A percentile compares a stretch with the other conserved stretches of the same genome.
These are phyloP conservation scores for Yamadazyma nakazawae DNA, from an alignment of 805 yeast species.

Conservation along the genomic window DNA sequence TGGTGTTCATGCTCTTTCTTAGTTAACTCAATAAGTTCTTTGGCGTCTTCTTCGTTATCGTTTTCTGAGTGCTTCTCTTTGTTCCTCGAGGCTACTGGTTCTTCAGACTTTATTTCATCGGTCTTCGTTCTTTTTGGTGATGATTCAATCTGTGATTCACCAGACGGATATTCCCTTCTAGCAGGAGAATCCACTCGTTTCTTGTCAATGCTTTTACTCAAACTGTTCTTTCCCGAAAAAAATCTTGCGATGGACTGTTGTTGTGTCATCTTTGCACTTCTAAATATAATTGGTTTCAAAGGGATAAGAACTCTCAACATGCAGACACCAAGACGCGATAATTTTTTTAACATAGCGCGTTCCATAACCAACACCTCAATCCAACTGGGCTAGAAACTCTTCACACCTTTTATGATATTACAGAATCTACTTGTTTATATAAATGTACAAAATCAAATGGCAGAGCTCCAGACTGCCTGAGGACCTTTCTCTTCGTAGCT, in stretches of 20 bases:
- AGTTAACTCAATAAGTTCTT: conserved; percentile 12
- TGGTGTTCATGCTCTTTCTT: conserved; percentile 11
- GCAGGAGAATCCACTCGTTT: background rate
- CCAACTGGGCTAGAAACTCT: no score
- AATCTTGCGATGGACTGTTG: conserved; percentile 36
- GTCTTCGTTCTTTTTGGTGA: conserved; percentile 2
- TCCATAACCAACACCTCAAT: background rate
- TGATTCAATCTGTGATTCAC: background rate
- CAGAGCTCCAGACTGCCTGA: conserved; percentile 69
- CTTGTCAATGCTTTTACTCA: background rate
- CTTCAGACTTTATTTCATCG: background rate
- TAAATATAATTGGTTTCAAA: background rate
- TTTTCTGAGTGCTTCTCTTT: background rate
- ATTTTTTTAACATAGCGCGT: background rate
- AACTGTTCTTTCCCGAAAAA: conserved; percentile 16
- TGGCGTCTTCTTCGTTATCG: background rate
- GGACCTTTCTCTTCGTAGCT: conserved; percentile 82
- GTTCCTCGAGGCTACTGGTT: background rate
- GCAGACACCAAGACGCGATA: conserved; percentile 3
- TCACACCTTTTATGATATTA: background rate
- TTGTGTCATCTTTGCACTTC: conserved; percentile 20
- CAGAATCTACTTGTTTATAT: background rate
- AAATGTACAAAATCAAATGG: conserved; percentile 6
- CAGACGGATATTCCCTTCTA: background rate
- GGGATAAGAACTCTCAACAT: conserved; percentile 3